Evolutionary conservation across 2,329 filamentous ascomycete genomes (phyloP).

Genomic region (Trichoderma guizhouense): DNA sequence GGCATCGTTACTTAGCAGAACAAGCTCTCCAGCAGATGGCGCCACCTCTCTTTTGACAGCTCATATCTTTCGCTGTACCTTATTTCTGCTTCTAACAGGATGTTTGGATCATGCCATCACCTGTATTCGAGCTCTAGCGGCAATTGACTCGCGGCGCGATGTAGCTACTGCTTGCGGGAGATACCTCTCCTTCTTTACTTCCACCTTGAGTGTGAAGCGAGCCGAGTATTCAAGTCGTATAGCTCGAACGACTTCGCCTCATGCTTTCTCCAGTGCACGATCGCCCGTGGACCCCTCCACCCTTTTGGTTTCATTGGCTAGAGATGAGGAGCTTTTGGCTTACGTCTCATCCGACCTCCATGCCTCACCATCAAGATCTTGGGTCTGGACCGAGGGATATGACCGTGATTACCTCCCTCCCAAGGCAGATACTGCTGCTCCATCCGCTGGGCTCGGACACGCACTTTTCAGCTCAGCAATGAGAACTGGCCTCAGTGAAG

Average conservation of each 20-base stretch:
- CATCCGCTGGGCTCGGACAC: slow-evolving; percentile 31
- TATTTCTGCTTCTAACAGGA: slow-evolving; percentile 73
- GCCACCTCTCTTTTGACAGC: slow-evolving; percentile 73
- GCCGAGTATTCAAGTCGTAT: slow-evolving; percentile 44
- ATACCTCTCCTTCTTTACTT: slow-evolving; percentile 77
- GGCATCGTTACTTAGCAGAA: slow-evolving; percentile 67
- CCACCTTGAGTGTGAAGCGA: slow-evolving; percentile 57
- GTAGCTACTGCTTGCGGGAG: slow-evolving; percentile 77
- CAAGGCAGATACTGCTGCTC: slow-evolving; percentile 19
- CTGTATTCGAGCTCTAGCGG: slow-evolving; percentile 68
- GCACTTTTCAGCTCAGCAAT: slow-evolving; percentile 45
- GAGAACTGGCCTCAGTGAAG: slow-evolving; percentile 51
- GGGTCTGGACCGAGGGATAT: slow-evolving; percentile 70
- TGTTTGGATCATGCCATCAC: slow-evolving; percentile 69
- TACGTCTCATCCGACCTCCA: slow-evolving; percentile 87
- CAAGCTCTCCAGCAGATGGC: slow-evolving; percentile 59
- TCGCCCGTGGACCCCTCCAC: slow-evolving; percentile 32
- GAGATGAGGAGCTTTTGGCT: slow-evolving; percentile 83
- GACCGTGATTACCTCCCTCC: slow-evolving; percentile 43
- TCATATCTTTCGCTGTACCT: slow-evolving; percentile 82
- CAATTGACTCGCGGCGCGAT: slow-evolving; percentile 67
- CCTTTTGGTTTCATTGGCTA: slow-evolving; percentile 35
- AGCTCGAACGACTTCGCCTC: slow-evolving; percentile 32
- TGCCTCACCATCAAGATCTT: slow-evolving; percentile 69
- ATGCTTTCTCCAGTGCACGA: slow-evolving; percentile 30